Conservation (phyloP, 2,329 filamentous ascomycete species). For the Fusarium circinatum region DNA sequence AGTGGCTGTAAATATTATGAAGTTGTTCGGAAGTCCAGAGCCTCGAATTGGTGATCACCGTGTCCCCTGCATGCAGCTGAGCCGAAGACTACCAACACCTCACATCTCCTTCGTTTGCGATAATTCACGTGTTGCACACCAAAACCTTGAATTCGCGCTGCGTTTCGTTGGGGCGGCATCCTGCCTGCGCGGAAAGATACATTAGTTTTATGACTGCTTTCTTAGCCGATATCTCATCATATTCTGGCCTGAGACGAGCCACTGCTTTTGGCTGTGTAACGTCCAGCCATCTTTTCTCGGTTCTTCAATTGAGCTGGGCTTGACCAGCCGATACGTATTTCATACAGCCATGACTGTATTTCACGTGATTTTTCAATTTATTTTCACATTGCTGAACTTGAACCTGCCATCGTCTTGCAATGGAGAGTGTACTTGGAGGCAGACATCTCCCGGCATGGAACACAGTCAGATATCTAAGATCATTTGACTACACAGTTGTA, state of each 20-base stretch:
- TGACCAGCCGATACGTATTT: background rate
- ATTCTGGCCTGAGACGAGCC: background rate
- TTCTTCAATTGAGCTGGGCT: background rate
- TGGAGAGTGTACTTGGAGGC: background rate
- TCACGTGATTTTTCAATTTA: background rate
- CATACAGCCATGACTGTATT: background rate
- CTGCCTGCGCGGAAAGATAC: background rate
- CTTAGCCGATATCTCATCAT: background rate
- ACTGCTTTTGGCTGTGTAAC: background rate
- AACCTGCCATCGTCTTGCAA: background rate
- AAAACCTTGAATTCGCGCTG: background rate
- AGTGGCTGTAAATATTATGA: accelerated
- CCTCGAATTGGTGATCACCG: background rate
- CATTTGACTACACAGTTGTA: background rate
- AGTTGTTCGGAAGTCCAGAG: background rate
- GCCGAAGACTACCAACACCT: background rate
- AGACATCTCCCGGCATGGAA: accelerated
- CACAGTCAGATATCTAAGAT: accelerated
- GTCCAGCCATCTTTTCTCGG: background rate
- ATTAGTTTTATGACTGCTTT: background rate
- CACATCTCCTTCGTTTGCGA: background rate
- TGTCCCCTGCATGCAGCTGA: background rate
- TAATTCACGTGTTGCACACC: background rate
- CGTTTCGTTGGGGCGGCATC: background rate
- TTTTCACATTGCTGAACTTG: background rate